Evolutionary conservation across 169 alveolate genomes (phyloP).

Genomic region (Plasmodium sp.): DNA sequence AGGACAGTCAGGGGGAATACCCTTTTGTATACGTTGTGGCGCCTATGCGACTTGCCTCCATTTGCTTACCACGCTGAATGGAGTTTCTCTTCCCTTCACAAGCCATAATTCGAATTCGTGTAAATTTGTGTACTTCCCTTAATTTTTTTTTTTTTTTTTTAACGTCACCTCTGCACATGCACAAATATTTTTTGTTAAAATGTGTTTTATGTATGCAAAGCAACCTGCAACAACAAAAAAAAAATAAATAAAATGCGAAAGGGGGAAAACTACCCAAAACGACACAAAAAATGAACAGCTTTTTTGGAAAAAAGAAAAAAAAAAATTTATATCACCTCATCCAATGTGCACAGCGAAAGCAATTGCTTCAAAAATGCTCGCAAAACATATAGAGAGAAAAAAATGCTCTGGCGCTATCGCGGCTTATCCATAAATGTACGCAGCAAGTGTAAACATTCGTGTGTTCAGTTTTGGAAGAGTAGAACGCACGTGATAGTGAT

Average conservation of each 20-base stretch:
- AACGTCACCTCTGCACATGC: background rate
- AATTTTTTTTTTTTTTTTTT: background rate
- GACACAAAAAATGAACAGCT: background rate
- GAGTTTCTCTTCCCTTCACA: background rate
- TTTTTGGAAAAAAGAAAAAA: background rate
- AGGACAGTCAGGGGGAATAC: background rate
- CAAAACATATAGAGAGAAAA: background rate
- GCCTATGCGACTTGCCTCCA: background rate
- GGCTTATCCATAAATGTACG: background rate
- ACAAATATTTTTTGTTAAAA: conserved; percentile 11
- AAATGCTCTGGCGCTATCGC: background rate
- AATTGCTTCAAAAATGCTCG: background rate
- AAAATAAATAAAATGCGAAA: background rate
- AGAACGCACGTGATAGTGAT: background rate
- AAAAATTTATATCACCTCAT: background rate
- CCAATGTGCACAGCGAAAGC: background rate
- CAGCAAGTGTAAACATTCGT: background rate
- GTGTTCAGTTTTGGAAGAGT: background rate
- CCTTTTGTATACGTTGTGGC: background rate
- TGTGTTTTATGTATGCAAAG: background rate
- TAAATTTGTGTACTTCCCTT: background rate
- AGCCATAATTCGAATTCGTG: background rate
- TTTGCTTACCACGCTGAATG: background rate
- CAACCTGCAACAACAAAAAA: background rate
- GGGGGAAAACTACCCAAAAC: background rate